Conservation (phyloP, 306 rosid genomes). For the Glycine tomentella region DNA sequence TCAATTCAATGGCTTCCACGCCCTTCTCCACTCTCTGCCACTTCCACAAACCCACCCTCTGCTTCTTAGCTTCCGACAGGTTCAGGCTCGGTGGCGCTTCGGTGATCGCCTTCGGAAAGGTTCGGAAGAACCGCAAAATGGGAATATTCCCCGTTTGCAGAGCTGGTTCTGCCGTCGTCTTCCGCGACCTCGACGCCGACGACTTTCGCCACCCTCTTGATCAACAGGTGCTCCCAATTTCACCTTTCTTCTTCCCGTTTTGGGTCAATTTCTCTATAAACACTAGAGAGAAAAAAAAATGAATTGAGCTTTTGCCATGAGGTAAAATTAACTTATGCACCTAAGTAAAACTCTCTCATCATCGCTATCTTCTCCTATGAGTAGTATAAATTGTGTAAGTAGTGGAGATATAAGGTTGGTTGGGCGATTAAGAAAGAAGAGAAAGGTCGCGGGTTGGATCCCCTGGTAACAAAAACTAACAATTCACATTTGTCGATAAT, state of each 20-base stretch:
- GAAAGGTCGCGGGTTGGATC: too few relatives aligned
- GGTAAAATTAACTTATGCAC: too few relatives aligned
- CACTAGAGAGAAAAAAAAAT: too few relatives aligned
- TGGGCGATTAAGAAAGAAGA: too few relatives aligned
- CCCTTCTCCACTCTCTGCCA: constrained; percentile 61
- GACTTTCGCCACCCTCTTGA: constrained; percentile 97
- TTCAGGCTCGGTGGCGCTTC: constrained; percentile 42
- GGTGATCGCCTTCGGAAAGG: constrained; percentile 33
- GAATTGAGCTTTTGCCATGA: neutral
- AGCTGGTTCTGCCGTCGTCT: constrained; percentile 70
- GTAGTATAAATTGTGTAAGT: too few relatives aligned
- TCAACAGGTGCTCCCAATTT: constrained; percentile 63
- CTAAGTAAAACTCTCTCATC: too few relatives aligned
- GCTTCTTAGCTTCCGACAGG: constrained; percentile 39
- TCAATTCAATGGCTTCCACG: constrained; percentile 69
- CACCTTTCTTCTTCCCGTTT: neutral
- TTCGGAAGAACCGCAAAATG: constrained; percentile 39
- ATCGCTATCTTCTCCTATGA: too few relatives aligned
- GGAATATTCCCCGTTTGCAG: constrained; percentile 50
- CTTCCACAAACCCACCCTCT: constrained; percentile 49
- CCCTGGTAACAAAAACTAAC: too few relatives aligned
- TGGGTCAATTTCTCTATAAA: too few relatives aligned
- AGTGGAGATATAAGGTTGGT: too few relatives aligned
- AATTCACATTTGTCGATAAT: too few relatives aligned
- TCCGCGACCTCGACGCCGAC: constrained; percentile 88